Conservation (phyloP, 345 rosid genomes). For the Eucalyptus shirleyi region DNA sequence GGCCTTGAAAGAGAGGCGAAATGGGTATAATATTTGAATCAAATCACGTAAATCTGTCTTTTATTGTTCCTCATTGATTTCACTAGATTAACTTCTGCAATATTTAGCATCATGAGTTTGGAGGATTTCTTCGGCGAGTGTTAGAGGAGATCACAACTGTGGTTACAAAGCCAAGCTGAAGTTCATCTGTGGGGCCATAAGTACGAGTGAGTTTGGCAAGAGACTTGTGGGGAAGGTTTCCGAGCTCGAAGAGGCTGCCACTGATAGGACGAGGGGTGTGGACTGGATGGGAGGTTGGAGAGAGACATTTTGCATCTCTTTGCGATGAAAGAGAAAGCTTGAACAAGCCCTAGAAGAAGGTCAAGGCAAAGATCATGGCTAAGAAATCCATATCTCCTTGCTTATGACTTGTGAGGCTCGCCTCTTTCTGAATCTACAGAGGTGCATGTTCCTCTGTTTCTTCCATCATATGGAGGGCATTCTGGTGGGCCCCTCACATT, state of each 20-base stretch:
- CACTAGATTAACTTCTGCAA: background rate
- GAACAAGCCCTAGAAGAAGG: background rate
- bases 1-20: background rate
- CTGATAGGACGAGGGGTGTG: slow-evolving; percentile 10
- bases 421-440: background rate
- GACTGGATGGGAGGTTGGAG: slow-evolving; percentile 9
- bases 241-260: slow-evolving; percentile 17
- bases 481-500: background rate
- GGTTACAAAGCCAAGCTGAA: too few species aligned
- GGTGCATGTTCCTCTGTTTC: background rate
- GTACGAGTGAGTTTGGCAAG: too few species aligned
- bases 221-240: background rate
- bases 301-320: background rate
- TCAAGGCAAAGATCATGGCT: background rate
- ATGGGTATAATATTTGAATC: too few species aligned
- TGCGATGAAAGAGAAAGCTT: background rate
- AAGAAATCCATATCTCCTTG: background rate
- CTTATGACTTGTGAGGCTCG: background rate
- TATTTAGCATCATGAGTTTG: background rate
- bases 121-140: background rate
- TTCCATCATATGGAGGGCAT: background rate
- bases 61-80: background rate
- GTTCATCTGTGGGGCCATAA: too few species aligned
- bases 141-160: background rate
- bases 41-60: too few species aligned